A percentile compares a stretch with the other conserved stretches of the same genome.
Evolutionary conservation across 2,329 filamentous ascomycete species (phyloP).

Genomic region (Apiospora marii): DNA sequence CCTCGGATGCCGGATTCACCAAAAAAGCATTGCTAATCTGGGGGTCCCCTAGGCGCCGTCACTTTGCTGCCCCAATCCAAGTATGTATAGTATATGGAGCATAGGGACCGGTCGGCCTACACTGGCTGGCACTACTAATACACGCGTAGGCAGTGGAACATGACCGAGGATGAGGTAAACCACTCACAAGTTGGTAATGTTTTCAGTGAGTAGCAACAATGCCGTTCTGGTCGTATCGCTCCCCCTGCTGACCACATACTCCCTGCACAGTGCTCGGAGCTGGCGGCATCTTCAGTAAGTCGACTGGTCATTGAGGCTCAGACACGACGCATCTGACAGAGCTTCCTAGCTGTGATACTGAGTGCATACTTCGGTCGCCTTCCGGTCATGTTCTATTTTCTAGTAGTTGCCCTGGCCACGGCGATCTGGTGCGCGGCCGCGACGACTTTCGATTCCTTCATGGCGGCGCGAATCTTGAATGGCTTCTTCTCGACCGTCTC

Average conservation of each 20-base stretch:
- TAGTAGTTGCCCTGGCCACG: conserved; percentile 47
- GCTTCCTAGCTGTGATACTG: conserved; percentile 34
- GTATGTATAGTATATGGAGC: conserved; percentile 46
- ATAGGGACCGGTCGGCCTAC: neutral
- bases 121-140: neutral
- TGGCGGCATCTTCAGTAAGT: conserved; percentile 40
- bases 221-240: too few species aligned
- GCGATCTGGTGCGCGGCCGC: conserved; percentile 54
- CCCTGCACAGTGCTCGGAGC: conserved; percentile 46
- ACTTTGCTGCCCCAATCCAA: conserved; percentile 50
- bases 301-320: neutral
- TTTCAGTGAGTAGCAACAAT: conserved; percentile 42
- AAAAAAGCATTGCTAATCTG: neutral
- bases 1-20: too few species aligned
- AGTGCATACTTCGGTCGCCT: conserved; percentile 53
- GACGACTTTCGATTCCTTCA: conserved; percentile 53
- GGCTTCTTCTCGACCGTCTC: conserved; percentile 56
- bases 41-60: conserved; percentile 40
- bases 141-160: conserved; percentile 51
- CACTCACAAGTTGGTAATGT: conserved; percentile 60
- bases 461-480: conserved; percentile 56
- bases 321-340: neutral
- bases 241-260: neutral
- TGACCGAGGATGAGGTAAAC: conserved; percentile 57
- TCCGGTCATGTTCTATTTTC: conserved; percentile 53